These are phyloP conservation scores for Hamigera avellanea DNA, from an alignment of 495 filamentous ascomycete species.

Conservation along the genomic window DNA sequence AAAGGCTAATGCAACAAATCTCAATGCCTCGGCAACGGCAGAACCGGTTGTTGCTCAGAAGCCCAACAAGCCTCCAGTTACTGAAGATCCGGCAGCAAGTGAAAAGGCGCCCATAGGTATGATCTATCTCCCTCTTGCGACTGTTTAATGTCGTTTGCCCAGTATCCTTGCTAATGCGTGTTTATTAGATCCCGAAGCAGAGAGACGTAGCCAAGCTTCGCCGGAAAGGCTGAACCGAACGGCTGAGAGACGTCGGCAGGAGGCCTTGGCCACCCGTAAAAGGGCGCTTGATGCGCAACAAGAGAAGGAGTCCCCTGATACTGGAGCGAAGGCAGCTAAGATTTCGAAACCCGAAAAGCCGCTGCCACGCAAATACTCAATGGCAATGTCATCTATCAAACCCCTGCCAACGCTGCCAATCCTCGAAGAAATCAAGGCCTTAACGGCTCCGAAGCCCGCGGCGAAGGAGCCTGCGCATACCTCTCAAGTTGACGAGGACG, in stretches of 20 bases:
- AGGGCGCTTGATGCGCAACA: slow-evolving; percentile 5
- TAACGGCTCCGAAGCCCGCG: slow-evolving; percentile 14
- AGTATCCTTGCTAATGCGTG: neutral
- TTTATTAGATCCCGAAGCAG: no score
- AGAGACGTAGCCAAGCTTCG: slow-evolving; percentile 11
- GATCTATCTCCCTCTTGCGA: no score
- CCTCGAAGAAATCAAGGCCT: slow-evolving; percentile 19
- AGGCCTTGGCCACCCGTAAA: slow-evolving; percentile 4
- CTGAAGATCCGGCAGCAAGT: no score
- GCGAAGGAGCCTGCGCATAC: slow-evolving; percentile 9
- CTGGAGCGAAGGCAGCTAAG: neutral
- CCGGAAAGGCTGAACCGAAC: slow-evolving; percentile 9
- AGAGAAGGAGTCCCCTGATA: neutral
- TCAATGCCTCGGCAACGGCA: no score
- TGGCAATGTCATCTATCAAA: slow-evolving; percentile 22
- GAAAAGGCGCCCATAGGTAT: neutral
- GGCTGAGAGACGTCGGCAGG: slow-evolving; percentile 9
- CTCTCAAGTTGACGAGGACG: slow-evolving; percentile 30
- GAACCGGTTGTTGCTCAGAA: no score
- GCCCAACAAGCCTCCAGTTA: no score
- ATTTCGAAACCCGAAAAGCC: neutral
- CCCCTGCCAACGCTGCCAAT: slow-evolving; percentile 29
- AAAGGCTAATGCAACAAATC: no score
- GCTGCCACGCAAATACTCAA: slow-evolving; percentile 15
- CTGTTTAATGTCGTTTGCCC: no score